phyloP scores from a whole-genome alignment of 2,329 filamentous ascomycete species.

The Calonectria multiphialidica region DNA sequence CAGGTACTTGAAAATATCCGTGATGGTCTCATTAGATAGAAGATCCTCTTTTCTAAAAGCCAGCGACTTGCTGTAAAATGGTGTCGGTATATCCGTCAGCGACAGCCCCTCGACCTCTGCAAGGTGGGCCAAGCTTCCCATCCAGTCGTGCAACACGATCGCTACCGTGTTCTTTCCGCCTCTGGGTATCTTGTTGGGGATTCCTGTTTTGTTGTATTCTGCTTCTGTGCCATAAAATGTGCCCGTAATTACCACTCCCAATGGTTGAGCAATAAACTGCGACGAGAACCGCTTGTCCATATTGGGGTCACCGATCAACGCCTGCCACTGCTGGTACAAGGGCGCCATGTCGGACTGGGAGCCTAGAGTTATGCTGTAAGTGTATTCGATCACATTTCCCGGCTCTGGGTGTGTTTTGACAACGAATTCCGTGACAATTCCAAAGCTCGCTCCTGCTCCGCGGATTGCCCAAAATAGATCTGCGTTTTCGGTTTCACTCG shows the following conservation, averaged over 20 bases:
- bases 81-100: conserved; percentile 58
- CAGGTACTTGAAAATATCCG: conserved; percentile 66
- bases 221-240: conserved; percentile 71
- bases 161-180: conserved; percentile 45
- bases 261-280: conserved; percentile 65
- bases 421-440: conserved; percentile 68
- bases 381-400: conserved; percentile 68
- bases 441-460: conserved; percentile 68
- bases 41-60: conserved; percentile 63
- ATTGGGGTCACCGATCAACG: conserved; percentile 63
- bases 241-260: conserved; percentile 68
- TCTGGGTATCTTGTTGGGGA: conserved; percentile 59
- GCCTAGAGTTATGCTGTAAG: conserved; percentile 65
- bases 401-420: conserved; percentile 69
- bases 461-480: conserved; percentile 70
- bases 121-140: conserved; percentile 67
- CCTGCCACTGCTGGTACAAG: conserved; percentile 70
- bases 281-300: conserved; percentile 71
- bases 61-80: conserved; percentile 70
- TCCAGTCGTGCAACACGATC: conserved; percentile 71
- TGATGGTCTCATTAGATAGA: conserved; percentile 58
- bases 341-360: conserved; percentile 60
- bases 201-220: conserved; percentile 66
- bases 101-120: conserved; percentile 62
- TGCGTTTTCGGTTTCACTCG: conserved; percentile 59